Evolutionary conservation across 768 basidiomycete genomes (phyloP).

Genomic region (Leccinum sublutescens): DNA sequence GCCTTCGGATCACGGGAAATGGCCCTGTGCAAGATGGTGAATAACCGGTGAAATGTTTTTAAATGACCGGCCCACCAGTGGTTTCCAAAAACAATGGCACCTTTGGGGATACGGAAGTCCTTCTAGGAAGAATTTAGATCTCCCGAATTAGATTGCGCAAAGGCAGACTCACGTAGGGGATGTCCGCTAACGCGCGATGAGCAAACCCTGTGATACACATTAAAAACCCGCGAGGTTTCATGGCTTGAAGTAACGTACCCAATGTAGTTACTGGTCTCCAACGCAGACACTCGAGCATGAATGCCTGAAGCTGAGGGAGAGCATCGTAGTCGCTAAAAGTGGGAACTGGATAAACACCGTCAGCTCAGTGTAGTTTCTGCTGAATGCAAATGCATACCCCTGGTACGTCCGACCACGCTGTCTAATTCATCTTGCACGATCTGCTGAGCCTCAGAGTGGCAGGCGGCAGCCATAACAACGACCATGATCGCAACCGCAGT

Average conservation of each 20-base stretch:
- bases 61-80: conserved; percentile 27
- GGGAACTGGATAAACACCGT: conserved; percentile 30
- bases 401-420: conserved; percentile 45
- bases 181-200: conserved; percentile 63
- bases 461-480: conserved; percentile 55
- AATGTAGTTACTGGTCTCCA: conserved; percentile 41
- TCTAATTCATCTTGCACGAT: conserved; percentile 57
- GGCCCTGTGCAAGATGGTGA: conserved; percentile 35
- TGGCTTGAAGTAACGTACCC: conserved; percentile 16
- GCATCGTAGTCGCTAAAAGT: conserved; percentile 38
- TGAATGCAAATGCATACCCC: conserved; percentile 14
- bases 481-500: conserved; percentile 60
- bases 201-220: conserved; percentile 45
- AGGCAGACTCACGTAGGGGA: conserved; percentile 50
- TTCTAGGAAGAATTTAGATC: conserved; percentile 26
- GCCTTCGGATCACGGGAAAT: conserved; percentile 55
- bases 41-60: neutral
- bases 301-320: conserved; percentile 40
- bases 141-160: neutral
- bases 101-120: conserved; percentile 35
- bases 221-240: neutral
- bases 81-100: conserved; percentile 37
- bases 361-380: neutral
- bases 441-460: conserved; percentile 50
- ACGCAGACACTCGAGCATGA: conserved; percentile 40